Evolutionary conservation across 768 basidiomycete genomes (phyloP), one percentile per base, ranked within the genome.

Genomic region (Auricularia auricula-judae): DNA sequence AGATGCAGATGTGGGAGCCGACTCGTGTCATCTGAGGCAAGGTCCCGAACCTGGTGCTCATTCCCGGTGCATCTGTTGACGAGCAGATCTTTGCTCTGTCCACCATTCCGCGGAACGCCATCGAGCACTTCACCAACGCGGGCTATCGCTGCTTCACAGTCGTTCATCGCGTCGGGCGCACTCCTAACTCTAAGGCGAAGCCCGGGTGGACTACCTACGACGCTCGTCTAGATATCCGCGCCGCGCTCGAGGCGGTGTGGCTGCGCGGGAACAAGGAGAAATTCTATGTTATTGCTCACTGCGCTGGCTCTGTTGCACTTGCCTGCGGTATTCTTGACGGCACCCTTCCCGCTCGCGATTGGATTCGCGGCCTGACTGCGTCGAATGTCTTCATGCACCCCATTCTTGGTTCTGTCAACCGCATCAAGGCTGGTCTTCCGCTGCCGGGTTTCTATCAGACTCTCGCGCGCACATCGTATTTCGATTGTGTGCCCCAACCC

Each of bases 371-470:
- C 7, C 18, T 54, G 10, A 36, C 54, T 3, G 34, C 21, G 3
- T 63, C 63, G 4, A 29, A 63, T 7, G 63, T 63, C 39, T 54
- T 36, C 63, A 63, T 63, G 63, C 63, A 63, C 23, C 63, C 63
- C 14, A 54, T 63, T 14, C 44, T 63, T 12, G 63, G 23, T 4
- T 5, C 34, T 21, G 63, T 63, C 29, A 63, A 63, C 63, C 16
- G 23, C 33, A 36, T 56, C 47, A 63, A 56, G 33, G 47, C 63
- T 3, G 51, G 29, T 10, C 23, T 63, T 21, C 63, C 47, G 14
- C 47, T 54, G 4, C 36, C 63, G 14, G 11, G 29, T 8, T 16
- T 56, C 44, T 63, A 54, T n/a, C n/a, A 18, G 12, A 11, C 36
- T 23, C 35, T 51, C 16, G 35, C 54, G 21, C 33, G 63, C 47